A percentile compares a stretch with the other conserved stretches of the same genome.
Evolutionary conservation across 768 basidiomycete species (phyloP).

Genomic region (Megacollybia marginata): DNA sequence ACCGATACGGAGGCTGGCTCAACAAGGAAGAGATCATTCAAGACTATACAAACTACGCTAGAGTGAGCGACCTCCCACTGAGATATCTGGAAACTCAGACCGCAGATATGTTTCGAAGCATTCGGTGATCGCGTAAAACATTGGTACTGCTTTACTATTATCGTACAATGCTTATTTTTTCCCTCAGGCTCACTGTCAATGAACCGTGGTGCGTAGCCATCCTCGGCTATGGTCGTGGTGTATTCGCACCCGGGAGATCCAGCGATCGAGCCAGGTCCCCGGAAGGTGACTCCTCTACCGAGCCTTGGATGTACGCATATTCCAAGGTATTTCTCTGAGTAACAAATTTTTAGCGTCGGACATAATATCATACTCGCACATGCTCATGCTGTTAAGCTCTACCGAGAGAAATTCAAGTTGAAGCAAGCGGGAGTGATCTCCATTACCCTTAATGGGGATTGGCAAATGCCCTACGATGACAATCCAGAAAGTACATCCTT

Average conservation of each 20-base stretch:
- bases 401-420: constrained; percentile 58
- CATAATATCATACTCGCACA: constrained; percentile 66
- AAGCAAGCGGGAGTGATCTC: constrained; percentile 62
- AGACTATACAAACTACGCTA: constrained; percentile 58
- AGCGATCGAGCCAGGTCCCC: constrained; percentile 53
- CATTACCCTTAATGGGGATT: constrained; percentile 76
- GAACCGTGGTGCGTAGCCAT: constrained; percentile 71
- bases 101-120: constrained; percentile 60
- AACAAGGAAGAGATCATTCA: constrained; percentile 63
- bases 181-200: constrained; percentile 59
- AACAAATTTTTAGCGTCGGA: constrained; percentile 41
- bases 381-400: constrained; percentile 57
- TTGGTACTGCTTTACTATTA: constrained; percentile 36
- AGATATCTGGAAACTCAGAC: constrained; percentile 1
- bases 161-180: neutral
- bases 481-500: constrained; percentile 53
- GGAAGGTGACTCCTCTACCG: constrained; percentile 57
- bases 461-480: constrained; percentile 68
- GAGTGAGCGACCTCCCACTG: constrained; percentile 25
- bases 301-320: constrained; percentile 59
- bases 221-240: constrained; percentile 63
- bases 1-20: constrained; percentile 71
- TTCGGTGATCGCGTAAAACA: constrained; percentile 74
- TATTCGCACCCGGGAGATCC: constrained; percentile 65
- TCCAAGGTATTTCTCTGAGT: constrained; percentile 2